Evolutionary conservation across 108 stramenopile species (phyloP).

Genomic region (Mayamaea pseudoterrestris): DNA sequence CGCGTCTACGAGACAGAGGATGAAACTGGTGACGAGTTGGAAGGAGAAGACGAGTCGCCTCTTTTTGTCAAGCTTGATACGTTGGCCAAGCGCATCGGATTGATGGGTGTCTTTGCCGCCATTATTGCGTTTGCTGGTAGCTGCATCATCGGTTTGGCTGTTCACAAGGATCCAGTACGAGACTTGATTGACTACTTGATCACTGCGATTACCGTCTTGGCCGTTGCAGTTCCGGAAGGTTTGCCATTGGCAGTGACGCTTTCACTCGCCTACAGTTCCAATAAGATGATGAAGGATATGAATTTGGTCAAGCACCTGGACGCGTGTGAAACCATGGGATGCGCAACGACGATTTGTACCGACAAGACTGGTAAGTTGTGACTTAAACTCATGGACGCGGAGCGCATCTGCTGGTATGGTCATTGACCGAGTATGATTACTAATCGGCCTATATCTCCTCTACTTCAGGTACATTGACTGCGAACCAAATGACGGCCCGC

Average conservation of each 20-base stretch:
- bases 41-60: constrained; percentile 58
- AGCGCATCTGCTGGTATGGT: too few species aligned
- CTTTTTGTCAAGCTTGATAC: constrained; percentile 76
- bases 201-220: constrained; percentile 79
- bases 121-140: constrained; percentile 60
- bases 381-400: not conserved
- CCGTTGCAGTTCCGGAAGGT: constrained; percentile 98
- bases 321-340: constrained; percentile 99
- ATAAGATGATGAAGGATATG: constrained; percentile 90
- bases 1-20: constrained; percentile 68
- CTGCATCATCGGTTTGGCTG: constrained; percentile 64
- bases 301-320: constrained; percentile 93
- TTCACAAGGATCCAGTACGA: constrained; percentile 21
- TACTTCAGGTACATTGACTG: constrained; percentile 81
- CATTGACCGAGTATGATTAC: too few species aligned
- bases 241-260: constrained; percentile 95
- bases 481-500: constrained; percentile 90
- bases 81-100: constrained; percentile 81
- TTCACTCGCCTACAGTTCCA: constrained; percentile 83
- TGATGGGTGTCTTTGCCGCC: constrained; percentile 65
- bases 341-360: constrained; percentile 97
- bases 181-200: constrained; percentile 64
- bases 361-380: constrained; percentile 78
- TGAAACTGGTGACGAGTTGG: constrained; percentile 48
- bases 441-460: constrained; percentile 4